Conservation (phyloP, 1,139 yeast genomes). For the Suhomyces ambrosiae region DNA sequence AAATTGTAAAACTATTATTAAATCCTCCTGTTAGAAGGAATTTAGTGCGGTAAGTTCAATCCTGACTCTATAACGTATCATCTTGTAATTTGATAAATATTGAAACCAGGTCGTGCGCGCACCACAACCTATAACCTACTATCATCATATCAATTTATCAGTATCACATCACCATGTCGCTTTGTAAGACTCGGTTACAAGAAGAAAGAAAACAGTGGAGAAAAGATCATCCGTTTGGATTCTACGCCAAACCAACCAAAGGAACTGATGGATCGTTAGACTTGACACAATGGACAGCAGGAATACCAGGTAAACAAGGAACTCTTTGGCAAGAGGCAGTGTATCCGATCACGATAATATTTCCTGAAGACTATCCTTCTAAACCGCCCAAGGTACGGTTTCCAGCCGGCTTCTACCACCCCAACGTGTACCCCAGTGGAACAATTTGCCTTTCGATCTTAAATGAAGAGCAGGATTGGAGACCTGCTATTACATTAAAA, state of each 20-base stretch:
- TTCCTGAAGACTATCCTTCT: constrained; percentile 92
- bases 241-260: constrained; percentile 86
- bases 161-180: constrained; percentile 40
- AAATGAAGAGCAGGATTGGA: constrained; percentile 97
- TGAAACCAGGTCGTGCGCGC: too few species aligned
- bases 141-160: too few species aligned
- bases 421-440: constrained; percentile 96
- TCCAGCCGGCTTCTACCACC: constrained; percentile 89
- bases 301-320: constrained; percentile 88
- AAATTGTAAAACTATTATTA: too few species aligned
- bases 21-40: too few species aligned
- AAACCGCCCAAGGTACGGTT: constrained; percentile 94
- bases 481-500: constrained; percentile 92
- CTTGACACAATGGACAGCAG: constrained; percentile 87
- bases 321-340: constrained; percentile 90
- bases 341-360: constrained; percentile 79
- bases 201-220: constrained; percentile 96
- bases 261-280: constrained; percentile 79
- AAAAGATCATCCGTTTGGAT: constrained; percentile 97
- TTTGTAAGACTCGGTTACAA: constrained; percentile 78
- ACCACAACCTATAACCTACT: too few species aligned
- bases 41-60: too few species aligned
- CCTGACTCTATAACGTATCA: too few species aligned
- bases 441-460: constrained; percentile 90
- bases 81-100: too few species aligned